Evolutionary conservation across 202 grass and related monocot species (phyloP).

Genomic region (Panicum hallii): DNA sequence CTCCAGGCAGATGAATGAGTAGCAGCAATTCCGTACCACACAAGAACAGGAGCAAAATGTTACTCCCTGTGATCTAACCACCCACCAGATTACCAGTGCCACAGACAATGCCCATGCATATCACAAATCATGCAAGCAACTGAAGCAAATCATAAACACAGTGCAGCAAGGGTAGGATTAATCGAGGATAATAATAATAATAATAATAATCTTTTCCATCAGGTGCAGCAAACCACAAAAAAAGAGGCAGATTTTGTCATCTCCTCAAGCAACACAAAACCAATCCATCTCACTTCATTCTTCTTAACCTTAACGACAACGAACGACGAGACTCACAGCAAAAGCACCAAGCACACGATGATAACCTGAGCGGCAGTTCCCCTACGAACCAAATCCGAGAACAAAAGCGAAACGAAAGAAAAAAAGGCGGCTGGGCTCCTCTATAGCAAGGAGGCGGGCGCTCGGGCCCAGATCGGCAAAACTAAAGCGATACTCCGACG

Average conservation of each 20-base stretch:
- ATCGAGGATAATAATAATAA: conserved; percentile 23
- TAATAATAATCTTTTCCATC: conserved; percentile 11
- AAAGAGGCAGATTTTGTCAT: conserved; percentile 24
- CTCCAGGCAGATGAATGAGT: neutral
- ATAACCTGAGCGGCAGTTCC: neutral
- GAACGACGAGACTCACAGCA: conserved; percentile 27
- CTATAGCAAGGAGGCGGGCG: conserved; percentile 4
- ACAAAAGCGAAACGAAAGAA: neutral
- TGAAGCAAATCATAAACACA: neutral
- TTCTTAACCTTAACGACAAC: conserved; percentile 27
- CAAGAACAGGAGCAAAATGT: neutral
- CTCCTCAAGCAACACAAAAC: conserved; percentile 46
- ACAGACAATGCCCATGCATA: neutral
- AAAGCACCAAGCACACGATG: conserved; percentile 31
- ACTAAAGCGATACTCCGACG: conserved; percentile 45
- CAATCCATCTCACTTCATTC: conserved; percentile 38
- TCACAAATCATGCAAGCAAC: neutral
- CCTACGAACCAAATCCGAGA: conserved; percentile 9
- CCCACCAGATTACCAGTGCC: too few relatives aligned
- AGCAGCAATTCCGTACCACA: neutral
- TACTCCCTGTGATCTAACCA: neutral
- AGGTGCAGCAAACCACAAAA: conserved; percentile 38
- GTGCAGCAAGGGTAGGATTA: neutral
- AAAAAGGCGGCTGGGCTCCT: neutral
- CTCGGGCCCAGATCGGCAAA: conserved; percentile 53